Evolutionary conservation across 2,329 filamentous ascomycete species (phyloP), one percentile per base, ranked within the genome.

Genomic region (Fusarium nanum): DNA sequence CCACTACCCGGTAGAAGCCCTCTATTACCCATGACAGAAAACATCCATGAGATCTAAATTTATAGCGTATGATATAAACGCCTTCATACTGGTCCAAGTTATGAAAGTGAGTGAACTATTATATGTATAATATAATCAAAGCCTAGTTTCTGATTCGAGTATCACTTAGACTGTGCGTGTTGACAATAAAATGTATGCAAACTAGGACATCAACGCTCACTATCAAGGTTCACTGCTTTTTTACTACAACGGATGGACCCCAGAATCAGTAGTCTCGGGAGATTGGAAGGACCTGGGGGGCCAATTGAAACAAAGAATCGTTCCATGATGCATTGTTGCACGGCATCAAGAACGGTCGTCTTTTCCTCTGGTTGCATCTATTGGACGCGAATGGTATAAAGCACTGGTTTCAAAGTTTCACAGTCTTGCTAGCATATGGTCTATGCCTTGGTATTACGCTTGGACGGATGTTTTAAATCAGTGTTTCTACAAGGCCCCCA

Each of bases 401-500:
- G 49, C 28, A 57, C n/a, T 37, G 23, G 49, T 47, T 64, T 54
- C 44, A 42, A 64, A 56, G 50, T 46, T 71, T 59, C 41, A 57
- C 54, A 60, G 64, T 42, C 64, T 28, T 37, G 22, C 41, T 53
- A 41, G 32, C 49, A 52, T 37, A 30, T 50, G 30, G 41, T 53
- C 62, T 23, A 55, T 64, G 58, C 68, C 30, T 57, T 47, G 37
- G n/a, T 68, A 46, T 44, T 45, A 56, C 50, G 54, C 65, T 56
- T 56, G 37, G 60, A 27, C 32, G 47, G 22, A 37, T 63, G 68
- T 62, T 70, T 70, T 67, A 41, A 49, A 60, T 56, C 63, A 68
- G 64, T 56, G 67, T 70, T 70, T 71, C 67, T 64, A 16, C 41
- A 64, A 52, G 49, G 49, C 34, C 40, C 67, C 67, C 67, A 68